These are phyloP conservation scores for Lichina pygmaea DNA, from an alignment of 495 filamentous ascomycete genomes.

Conservation along the genomic window DNA sequence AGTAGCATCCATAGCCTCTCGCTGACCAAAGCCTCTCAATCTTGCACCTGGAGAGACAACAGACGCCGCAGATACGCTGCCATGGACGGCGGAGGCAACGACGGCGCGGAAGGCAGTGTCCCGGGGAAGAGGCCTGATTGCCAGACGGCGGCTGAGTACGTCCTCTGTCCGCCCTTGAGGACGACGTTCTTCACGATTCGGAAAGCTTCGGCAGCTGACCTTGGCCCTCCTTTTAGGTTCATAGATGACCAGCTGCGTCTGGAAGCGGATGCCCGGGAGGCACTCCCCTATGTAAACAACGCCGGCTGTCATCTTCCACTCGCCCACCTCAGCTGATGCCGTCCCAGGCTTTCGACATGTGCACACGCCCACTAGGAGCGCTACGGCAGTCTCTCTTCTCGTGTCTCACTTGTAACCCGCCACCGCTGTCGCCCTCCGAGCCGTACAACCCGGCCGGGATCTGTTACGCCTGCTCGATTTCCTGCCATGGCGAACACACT, in stretches of 20 bases:
- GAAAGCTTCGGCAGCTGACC: background rate
- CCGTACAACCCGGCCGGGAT: conserved; percentile 55
- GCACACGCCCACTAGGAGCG: conserved; percentile 64
- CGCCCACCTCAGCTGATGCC: conserved; percentile 2
- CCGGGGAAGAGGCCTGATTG: conserved; percentile 34
- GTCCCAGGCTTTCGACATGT: conserved; percentile 60
- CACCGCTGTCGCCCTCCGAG: conserved; percentile 28
- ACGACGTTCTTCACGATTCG: background rate
- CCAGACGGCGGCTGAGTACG: conserved; percentile 70
- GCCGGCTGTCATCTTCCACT: background rate
- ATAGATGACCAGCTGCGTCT: conserved; percentile 72
- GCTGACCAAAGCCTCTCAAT: too few species aligned
- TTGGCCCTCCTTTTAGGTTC: conserved; percentile 24
- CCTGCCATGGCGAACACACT: conserved; percentile 84
- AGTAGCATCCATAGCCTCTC: too few species aligned
- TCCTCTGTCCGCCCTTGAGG: background rate
- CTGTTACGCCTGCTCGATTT: conserved; percentile 89
- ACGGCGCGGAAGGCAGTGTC: conserved; percentile 13
- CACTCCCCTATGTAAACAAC: conserved; percentile 54
- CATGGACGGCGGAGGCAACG: too few species aligned
- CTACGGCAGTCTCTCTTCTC: conserved; percentile 71
- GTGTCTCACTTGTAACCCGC: conserved; percentile 79
- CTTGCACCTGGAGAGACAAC: too few species aligned
- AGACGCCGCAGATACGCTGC: too few species aligned
- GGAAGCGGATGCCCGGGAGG: conserved; percentile 83